Conservation (phyloP, 805 yeast species). For the Yamadazyma olivae region DNA sequence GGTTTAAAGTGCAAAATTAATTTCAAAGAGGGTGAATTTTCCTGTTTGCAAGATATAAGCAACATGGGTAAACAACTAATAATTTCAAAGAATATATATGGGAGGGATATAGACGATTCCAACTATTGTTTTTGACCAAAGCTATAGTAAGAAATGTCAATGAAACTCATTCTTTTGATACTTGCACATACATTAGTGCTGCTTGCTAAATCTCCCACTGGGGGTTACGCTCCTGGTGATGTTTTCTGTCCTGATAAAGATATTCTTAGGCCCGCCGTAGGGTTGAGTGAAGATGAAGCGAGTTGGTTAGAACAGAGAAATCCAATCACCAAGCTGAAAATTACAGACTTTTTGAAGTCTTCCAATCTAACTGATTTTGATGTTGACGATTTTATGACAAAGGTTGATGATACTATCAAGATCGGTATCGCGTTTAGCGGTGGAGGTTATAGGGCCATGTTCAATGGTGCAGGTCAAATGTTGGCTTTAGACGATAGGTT, state of each 20-base stretch:
- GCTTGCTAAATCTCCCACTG: conserved; percentile 9
- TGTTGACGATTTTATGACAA: conserved; percentile 33
- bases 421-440: conserved; percentile 38
- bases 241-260: conserved; percentile 47
- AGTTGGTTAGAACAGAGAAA: conserved; percentile 52
- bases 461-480: conserved; percentile 79
- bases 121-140: too few species aligned
- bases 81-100: too few species aligned
- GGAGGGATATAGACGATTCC: too few species aligned
- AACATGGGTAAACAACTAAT: too few species aligned
- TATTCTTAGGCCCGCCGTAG: conserved; percentile 46
- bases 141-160: too few species aligned
- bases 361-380: conserved; percentile 49
- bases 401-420: conserved; percentile 23
- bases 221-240: conserved; percentile 57
- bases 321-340: conserved; percentile 41
- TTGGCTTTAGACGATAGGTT: conserved; percentile 78
- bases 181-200: not conserved
- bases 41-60: too few species aligned
- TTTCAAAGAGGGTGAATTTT: too few species aligned
- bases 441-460: conserved; percentile 91
- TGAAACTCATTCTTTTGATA: too few species aligned
- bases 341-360: conserved; percentile 43
- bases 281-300: conserved; percentile 44
- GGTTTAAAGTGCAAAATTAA: too few species aligned